These are phyloP conservation scores for Fraxinus excelsior DNA, from an alignment of 257 asterid genomes.

Conservation along the genomic window DNA sequence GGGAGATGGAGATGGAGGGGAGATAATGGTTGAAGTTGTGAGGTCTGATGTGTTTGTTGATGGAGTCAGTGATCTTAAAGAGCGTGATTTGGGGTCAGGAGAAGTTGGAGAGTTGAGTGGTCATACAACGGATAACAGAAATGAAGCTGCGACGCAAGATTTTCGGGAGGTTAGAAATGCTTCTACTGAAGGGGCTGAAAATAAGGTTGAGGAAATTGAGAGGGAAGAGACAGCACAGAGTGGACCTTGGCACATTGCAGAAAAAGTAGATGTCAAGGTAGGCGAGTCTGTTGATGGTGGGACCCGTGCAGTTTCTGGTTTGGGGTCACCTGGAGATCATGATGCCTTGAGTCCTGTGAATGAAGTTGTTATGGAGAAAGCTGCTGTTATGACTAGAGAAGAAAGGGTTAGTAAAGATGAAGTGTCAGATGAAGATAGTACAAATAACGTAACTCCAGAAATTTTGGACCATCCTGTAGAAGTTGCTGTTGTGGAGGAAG, in stretches of 20 bases:
- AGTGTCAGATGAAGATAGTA: conserved; percentile 26
- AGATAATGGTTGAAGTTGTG: conserved; percentile 82
- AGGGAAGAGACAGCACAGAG: conserved; percentile 6
- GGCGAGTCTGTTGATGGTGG: conserved; percentile 31
- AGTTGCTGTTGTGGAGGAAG: conserved; percentile 31
- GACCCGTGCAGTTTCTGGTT: conserved; percentile 27
- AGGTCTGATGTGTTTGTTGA: conserved; percentile 83
- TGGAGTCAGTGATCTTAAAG: conserved; percentile 55
- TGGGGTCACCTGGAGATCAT: conserved; percentile 28
- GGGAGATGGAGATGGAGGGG: conserved; percentile 59
- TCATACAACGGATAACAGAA: conserved; percentile 26
- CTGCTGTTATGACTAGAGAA: conserved; percentile 23
- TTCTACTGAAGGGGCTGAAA: conserved; percentile 25
- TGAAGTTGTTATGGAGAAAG: conserved; percentile 21
- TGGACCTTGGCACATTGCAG: conserved; percentile 26
- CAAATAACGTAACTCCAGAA: conserved; percentile 23
- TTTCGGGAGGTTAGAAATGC: conserved; percentile 28
- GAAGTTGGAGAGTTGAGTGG: conserved; percentile 37
- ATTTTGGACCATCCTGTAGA: conserved; percentile 29
- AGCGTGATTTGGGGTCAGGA: conserved; percentile 32
- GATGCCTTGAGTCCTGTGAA: conserved; percentile 44
- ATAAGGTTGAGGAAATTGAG: conserved; percentile 24
- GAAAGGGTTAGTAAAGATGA: conserved; percentile 25
- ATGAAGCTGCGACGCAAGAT: conserved; percentile 26
- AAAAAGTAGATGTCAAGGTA: conserved; percentile 25